These are phyloP conservation scores for Fusarium hainanense DNA, from an alignment of 2,329 filamentous ascomycete species.

Conservation along the genomic window DNA sequence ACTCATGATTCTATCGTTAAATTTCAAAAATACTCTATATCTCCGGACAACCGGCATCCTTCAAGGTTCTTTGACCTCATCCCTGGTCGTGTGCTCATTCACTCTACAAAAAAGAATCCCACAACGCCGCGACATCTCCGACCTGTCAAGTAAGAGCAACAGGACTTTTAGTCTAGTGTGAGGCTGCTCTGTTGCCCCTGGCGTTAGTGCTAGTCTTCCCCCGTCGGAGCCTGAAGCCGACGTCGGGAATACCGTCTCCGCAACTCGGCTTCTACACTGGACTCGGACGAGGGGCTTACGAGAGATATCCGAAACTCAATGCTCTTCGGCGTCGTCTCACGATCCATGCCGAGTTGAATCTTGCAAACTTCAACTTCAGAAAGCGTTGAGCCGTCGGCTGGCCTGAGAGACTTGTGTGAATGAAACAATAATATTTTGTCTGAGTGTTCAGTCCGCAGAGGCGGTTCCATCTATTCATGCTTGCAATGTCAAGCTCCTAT, in stretches of 20 bases:
- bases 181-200: constrained; percentile 12
- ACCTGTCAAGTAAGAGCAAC: constrained; percentile 2
- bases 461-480: constrained; percentile 6
- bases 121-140: constrained; percentile 37
- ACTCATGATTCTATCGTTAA: background rate
- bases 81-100: background rate
- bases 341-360: background rate
- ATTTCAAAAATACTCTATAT: background rate
- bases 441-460: background rate
- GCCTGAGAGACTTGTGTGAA: background rate
- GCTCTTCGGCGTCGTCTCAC: background rate
- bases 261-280: background rate
- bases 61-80: constrained; percentile 31
- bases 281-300: background rate
- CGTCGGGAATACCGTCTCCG: constrained; percentile 12
- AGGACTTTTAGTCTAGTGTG: background rate
- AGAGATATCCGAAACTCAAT: background rate
- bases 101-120: background rate
- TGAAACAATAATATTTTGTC: background rate
- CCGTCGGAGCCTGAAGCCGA: constrained; percentile 21
- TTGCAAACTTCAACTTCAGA: background rate
- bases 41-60: constrained; percentile 8
- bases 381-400: background rate
- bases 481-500: constrained; percentile 13
- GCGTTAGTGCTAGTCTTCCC: constrained; percentile 3